Base-by-base conservation (phyloP, 2,329 filamentous ascomycete species). In the Didymella keratinophila region DNA sequence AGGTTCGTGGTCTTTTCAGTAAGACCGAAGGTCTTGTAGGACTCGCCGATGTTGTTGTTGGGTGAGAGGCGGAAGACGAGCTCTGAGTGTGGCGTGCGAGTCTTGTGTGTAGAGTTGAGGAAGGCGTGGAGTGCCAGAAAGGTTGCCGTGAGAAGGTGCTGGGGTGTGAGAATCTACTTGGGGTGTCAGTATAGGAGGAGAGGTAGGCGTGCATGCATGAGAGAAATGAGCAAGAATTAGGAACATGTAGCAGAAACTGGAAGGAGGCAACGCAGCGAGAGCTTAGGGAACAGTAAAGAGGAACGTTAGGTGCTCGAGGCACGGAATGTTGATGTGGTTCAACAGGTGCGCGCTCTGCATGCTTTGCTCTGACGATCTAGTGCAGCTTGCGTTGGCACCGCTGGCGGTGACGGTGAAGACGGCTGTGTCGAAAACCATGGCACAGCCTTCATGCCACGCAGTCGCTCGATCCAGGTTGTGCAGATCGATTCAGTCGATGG, bases 31-130 rank as follows among this genome's bases (percentile, higher is more conserved):
- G 89, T 89, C 30, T 92, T 89, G 78, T 98, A 98, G 0, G 93
- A 89, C 68, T 97, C 93, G 50, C 92, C 86, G 71, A 99, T 98
- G 76, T 97, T 97, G 74, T 92, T 94, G 62, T 90, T 93, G 0
- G 90, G 84, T 58, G 88, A 93, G 43, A 97, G 81, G 3, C 87
- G 88, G 66, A 90, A 89, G 28, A 97, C 92, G 56, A 92, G 89
- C 78, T 97, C 93, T 0, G 91, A 93, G 76, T 97, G 93, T 4
- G 96, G 87, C 68, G 96, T 97, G 43, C 89, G 88, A 5, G 91
- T 95, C 75, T 89, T 91, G 21, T 61, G 46, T 23, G 84, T 81
- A 6, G 81, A 80, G 62, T 85, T 85, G 3, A 86, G 73, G 59
- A 87, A 82, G 65, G 87, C 84, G 58, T 87, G 89, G 63, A 93